Evolutionary conservation across 495 filamentous ascomycete species (phyloP).

Genomic region (Annulohypoxylon maeteangense): DNA sequence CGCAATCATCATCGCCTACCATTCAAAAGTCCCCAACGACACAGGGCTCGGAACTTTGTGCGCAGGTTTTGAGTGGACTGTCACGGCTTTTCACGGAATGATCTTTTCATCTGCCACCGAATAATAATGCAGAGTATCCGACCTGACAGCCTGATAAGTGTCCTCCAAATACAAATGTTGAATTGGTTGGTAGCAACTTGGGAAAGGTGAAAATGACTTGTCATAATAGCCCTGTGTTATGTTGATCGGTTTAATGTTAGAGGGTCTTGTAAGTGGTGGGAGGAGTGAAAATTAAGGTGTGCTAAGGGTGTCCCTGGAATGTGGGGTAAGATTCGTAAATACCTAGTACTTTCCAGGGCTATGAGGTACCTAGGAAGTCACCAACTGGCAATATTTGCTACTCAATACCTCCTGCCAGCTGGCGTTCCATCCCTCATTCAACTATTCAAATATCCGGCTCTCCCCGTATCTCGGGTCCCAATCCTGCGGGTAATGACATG

Average conservation of each 20-base stretch:
- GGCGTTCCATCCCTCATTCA: background rate
- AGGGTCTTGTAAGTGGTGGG: background rate
- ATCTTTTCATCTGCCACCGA: conserved; percentile 8
- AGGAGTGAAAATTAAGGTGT: background rate
- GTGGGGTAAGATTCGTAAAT: background rate
- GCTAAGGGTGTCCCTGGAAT: background rate
- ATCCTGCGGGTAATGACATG: conserved; percentile 39
- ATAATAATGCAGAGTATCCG: background rate
- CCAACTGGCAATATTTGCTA: background rate
- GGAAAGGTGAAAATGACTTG: conserved; percentile 22
- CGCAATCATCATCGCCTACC: background rate
- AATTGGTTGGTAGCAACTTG: conserved; percentile 6
- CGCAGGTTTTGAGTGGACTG: background rate
- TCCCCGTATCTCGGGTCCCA: conserved; percentile 27
- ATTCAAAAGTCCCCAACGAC: background rate
- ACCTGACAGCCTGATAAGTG: conserved; percentile 2
- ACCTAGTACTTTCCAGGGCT: no score
- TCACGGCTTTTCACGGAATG: conserved; percentile 8
- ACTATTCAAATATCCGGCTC: conserved; percentile 9
- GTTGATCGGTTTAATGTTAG: conserved; percentile 10
- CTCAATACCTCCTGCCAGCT: background rate
- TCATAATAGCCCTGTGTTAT: conserved; percentile 11
- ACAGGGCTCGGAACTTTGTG: no score
- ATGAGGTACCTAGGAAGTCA: background rate
- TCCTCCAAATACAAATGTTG: conserved; percentile 3